Evolutionary conservation across 106 monocot species (phyloP), one percentile per base, ranked within the genome.

Genomic region (Hemerocallis citrina): DNA sequence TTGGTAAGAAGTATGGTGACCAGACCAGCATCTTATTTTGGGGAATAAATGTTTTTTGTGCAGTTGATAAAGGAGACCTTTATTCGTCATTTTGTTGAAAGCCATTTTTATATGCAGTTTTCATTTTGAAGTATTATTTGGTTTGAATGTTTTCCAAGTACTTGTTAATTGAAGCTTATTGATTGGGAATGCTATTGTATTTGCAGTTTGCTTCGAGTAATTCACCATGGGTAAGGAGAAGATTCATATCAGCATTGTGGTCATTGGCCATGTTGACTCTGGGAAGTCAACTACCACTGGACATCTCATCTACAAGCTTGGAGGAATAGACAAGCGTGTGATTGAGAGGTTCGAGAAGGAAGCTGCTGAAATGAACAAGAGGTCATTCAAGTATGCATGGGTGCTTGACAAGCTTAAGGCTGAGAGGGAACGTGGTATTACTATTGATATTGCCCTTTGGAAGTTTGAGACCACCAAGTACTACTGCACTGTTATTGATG

Each of bases 331-430:
- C 52, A 65, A 65, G 65, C 65, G 65, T 37, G 65, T 65, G 6
- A 54, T 65, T 39, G 65, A 54, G 52, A 51, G 65, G 36, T 52
- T 65, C 52, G 65, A 65, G 65, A 65, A 65, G 36, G 65, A 65
- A 55, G 67, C 55, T 67, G 55, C 55, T 31, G 67, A 67, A 28
- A 67, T 67, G 67, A 67, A 67, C 55, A 67, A 67, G 55, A 38
- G 55, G 33, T 55, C 67, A 17, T 67, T 67, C 42, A 56, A 67
- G 52, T 67, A 67, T 55, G 67, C 67, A 1, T 67, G 42, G 55
- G 55, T 67, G 12, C 67, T 67, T 3, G 67, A 67, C 55, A 67
- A 67, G 40, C 67, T 55, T 12, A 67, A 67, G 55, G 67, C 67
- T 30, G 67, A 67, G 41, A 19, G 42, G 0, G 65, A 65, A 36